Evolutionary conservation across 805 yeast species (phyloP).

Genomic region (Myxozyma sirexii): DNA sequence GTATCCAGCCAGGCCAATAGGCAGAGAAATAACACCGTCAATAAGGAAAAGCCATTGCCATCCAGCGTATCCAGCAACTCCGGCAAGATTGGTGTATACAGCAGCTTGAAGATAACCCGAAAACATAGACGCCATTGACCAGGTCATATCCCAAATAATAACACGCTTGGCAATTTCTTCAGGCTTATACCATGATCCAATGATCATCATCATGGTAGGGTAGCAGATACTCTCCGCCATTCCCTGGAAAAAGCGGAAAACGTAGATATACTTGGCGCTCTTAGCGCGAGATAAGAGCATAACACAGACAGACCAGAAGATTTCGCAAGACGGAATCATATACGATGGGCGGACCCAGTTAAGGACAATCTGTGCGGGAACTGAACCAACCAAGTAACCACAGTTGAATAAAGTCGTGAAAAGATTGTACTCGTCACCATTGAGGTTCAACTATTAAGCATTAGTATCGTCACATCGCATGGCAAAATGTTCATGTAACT

Average conservation of each 20-base stretch:
- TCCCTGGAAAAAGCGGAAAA: slow-evolving; percentile 66
- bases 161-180: slow-evolving; percentile 63
- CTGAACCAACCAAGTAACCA: slow-evolving; percentile 55
- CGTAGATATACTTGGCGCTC: slow-evolving; percentile 57
- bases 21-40: slow-evolving; percentile 62
- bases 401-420: slow-evolving; percentile 60
- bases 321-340: slow-evolving; percentile 57
- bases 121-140: slow-evolving; percentile 62
- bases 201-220: slow-evolving; percentile 53
- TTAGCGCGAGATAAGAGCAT: slow-evolving; percentile 56
- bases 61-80: slow-evolving; percentile 57
- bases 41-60: slow-evolving; percentile 78
- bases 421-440: slow-evolving; percentile 63
- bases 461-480: too few relatives aligned
- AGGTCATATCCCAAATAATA: slow-evolving; percentile 62
- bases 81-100: slow-evolving; percentile 52
- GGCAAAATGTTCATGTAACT: too few relatives aligned
- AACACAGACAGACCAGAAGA: slow-evolving; percentile 70
- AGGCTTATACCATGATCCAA: slow-evolving; percentile 62
- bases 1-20: slow-evolving; percentile 59
- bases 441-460: slow-evolving; percentile 47
- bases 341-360: slow-evolving; percentile 58
- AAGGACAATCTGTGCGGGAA: slow-evolving; percentile 64
- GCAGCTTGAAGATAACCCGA: slow-evolving; percentile 67
- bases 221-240: slow-evolving; percentile 65